Base-by-base conservation (phyloP, 2,329 filamentous ascomycete species). In the Aspergillus fischeri region DNA sequence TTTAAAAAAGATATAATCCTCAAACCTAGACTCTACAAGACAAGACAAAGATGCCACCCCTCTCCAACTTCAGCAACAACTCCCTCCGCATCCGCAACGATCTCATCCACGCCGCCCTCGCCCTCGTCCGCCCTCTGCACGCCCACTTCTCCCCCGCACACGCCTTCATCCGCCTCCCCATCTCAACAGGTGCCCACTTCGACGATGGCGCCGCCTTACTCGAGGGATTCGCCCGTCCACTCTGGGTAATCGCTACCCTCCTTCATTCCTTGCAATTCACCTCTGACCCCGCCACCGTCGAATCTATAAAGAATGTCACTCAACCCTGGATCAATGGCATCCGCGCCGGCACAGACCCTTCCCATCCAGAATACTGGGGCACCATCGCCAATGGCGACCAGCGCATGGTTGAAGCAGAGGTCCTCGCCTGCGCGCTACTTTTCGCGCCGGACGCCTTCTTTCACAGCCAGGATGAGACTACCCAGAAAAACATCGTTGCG, bases 181-280 rank as follows among this genome's bases (percentile, higher is more conserved):
- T 61, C 21, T 52, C 60, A 10, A 66, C 64, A 3, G 64, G 59
- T 1, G 58, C 58, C 11, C 65, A 67, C 32, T 64, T 64, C 17
- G 62, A 64, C 41, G 62, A 63, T 29, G 20, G 51, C 17, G 61
- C 60, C 6, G 63, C 70, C 57, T 17, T 65, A 52, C 29, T 76
- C 65, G 56, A 78, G 74, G 20, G 68, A 58, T 54, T 71, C 60
- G 66, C 73, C 62, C 21, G 70, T 55, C 25, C 74, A 66, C 55
- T 69, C 60, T 56, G 76, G 71, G 48, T 65, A 47, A 38, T 71
- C 32, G 57, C 75, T 69, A 9, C 75, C 51, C 59, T 76, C 64
- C 32, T 68, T 0, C 48, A 59, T 21, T 32, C 55, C 1, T n/a
- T 48, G 1, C 3, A 2, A 6, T 38, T 38, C 14, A 17, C 32